Evolutionary conservation across 116 monocot species (phyloP).

Genomic region (Phalaenopsis hybrid): DNA sequence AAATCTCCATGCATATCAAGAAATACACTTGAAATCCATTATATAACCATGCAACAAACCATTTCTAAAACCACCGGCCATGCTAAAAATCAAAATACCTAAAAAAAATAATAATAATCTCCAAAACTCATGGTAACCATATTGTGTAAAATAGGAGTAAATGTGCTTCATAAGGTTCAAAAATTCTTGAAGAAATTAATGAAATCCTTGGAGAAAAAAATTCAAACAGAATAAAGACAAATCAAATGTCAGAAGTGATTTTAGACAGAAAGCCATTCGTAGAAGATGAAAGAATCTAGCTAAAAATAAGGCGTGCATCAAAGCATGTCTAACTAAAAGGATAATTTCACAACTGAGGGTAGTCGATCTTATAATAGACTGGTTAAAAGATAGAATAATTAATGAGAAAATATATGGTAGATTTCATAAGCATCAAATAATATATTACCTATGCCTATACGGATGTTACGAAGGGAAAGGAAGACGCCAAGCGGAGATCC

Average conservation of each 20-base stretch:
- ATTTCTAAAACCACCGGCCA: neutral
- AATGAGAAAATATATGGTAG: neutral
- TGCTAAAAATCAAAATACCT: neutral
- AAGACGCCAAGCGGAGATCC: conserved; percentile 98
- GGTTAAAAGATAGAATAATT: neutral
- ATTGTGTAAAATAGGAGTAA: neutral
- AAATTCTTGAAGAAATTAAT: neutral
- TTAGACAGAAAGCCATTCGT: neutral
- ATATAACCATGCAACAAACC: neutral
- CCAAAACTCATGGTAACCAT: neutral
- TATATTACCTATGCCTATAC: conserved; percentile 82
- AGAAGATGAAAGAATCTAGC: neutral
- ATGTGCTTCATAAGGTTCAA: neutral
- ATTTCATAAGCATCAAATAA: no score
- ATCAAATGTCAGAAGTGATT: neutral
- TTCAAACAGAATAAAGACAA: neutral
- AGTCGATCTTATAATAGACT: neutral
- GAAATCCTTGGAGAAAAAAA: neutral
- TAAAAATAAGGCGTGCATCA: neutral
- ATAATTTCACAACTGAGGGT: neutral
- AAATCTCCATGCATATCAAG: neutral
- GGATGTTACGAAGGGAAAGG: conserved; percentile 80
- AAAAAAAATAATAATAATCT: neutral
- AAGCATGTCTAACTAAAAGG: neutral
- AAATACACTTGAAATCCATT: neutral